These are phyloP conservation scores for Oropetium thomaeum DNA, from an alignment of 176 grass and related monocot genomes.

Conservation along the genomic window DNA sequence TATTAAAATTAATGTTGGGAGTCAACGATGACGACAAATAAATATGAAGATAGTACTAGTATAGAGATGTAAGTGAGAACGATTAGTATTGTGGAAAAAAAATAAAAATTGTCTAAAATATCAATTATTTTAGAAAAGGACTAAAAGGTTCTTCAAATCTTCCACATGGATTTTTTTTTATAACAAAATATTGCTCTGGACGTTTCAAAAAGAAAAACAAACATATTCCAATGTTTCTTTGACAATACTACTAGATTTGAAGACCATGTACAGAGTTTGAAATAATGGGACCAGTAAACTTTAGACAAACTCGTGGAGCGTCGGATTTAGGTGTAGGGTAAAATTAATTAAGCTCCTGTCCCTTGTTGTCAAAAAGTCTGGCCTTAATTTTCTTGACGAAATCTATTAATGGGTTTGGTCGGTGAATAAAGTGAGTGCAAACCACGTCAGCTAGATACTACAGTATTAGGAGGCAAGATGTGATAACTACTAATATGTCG, in stretches of 20 bases:
- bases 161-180: background rate
- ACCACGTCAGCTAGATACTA: background rate
- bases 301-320: background rate
- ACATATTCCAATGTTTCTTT: background rate
- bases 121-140: too few species aligned
- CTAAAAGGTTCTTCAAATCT: background rate
- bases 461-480: background rate
- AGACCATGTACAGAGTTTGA: background rate
- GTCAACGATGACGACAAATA: too few species aligned
- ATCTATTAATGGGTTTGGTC: conserved; percentile 1
- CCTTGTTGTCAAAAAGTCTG: background rate
- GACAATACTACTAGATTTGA: background rate
- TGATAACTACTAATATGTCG: background rate
- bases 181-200: background rate
- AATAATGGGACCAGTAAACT: background rate
- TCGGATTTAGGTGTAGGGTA: background rate
- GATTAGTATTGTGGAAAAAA: too few species aligned
- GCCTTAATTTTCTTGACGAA: background rate
- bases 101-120: too few species aligned
- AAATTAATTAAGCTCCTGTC: background rate
- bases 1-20: too few species aligned
- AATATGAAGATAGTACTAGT: too few species aligned
- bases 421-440: background rate
- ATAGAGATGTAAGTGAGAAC: too few species aligned
- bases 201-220: background rate